A percentile compares a stretch with the other conserved stretches of the same genome.
phyloP scores from a whole-genome alignment of 495 filamentous ascomycete species.

The Aspergillus mulundensis region DNA sequence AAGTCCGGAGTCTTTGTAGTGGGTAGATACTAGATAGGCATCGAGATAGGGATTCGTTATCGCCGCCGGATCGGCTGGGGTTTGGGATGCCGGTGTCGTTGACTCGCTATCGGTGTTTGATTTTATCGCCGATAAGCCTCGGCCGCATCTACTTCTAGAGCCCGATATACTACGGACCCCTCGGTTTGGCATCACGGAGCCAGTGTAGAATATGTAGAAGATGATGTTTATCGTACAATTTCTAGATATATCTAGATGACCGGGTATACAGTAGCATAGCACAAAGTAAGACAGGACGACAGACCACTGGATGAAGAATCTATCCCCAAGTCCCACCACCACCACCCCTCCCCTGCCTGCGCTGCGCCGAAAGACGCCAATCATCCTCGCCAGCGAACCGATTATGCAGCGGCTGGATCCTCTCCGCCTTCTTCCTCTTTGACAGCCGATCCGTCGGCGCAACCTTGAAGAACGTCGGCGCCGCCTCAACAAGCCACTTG shows the following conservation, averaged over 20 bases:
- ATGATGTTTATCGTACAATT: background rate
- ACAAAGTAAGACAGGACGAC: background rate
- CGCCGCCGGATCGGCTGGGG: background rate
- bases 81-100: background rate
- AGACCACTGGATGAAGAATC: conserved; percentile 14
- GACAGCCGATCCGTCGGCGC: conserved; percentile 83
- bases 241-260: conserved; percentile 1
- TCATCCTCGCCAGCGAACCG: conserved; percentile 87
- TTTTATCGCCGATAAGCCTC: background rate
- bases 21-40: background rate
- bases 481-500: conserved; percentile 85
- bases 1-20: too few relatives aligned
- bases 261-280: conserved; percentile 3
- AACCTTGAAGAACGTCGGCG: conserved; percentile 97
- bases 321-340: conserved; percentile 96
- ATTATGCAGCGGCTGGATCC: conserved; percentile 93
- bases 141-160: background rate
- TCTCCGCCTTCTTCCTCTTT: conserved; percentile 89
- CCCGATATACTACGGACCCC: background rate
- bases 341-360: conserved; percentile 79
- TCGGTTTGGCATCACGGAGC: background rate
- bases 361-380: conserved; percentile 89
- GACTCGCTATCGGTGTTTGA: background rate
- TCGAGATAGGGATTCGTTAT: background rate
- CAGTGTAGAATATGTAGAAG: background rate